Percentiles rank a stretch among this genome's conserved stretches.
These are phyloP conservation scores for Alternaria consortialis DNA, from an alignment of 2,329 filamentous ascomycete species.

Conservation along the genomic window DNA sequence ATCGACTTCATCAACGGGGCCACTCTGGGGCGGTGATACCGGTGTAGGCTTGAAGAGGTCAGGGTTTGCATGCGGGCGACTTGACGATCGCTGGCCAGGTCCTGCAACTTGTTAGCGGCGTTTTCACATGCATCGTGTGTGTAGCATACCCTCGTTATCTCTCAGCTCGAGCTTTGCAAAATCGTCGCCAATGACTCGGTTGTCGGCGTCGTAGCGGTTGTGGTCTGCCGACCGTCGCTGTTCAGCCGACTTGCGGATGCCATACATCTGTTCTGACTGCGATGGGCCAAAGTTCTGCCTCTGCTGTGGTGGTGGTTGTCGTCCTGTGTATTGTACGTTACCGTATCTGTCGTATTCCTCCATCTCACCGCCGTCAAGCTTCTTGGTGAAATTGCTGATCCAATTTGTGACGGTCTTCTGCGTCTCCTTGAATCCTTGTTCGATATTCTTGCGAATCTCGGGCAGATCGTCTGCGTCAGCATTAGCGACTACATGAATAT, in stretches of 20 bases:
- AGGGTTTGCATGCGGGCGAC: conserved; percentile 75
- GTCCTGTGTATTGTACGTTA: conserved; percentile 35
- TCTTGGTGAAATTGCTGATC: conserved; percentile 92
- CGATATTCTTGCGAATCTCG: conserved; percentile 89
- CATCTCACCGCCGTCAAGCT: conserved; percentile 81
- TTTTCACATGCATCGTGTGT: neutral
- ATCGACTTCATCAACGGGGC: conserved; percentile 80
- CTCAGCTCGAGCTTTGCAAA: conserved; percentile 74
- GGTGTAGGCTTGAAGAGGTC: conserved; percentile 79
- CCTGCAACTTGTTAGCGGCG: conserved; percentile 40
- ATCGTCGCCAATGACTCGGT: conserved; percentile 87
- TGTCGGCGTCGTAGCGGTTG: conserved; percentile 93
- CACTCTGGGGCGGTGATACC: conserved; percentile 61
- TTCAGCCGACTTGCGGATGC: conserved; percentile 53
- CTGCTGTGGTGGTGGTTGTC: conserved; percentile 37
- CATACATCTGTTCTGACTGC: conserved; percentile 52
- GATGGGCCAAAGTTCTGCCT: conserved; percentile 52
- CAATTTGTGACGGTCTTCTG: conserved; percentile 92
- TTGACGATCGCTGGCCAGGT: conserved; percentile 64
- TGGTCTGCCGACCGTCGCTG: conserved; percentile 80
- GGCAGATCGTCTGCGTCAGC: conserved; percentile 81
- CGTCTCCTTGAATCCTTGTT: conserved; percentile 93
- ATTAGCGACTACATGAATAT: neutral
- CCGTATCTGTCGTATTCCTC: conserved; percentile 69
- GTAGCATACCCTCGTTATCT: conserved; percentile 64